phyloP scores from a whole-genome alignment of 169 alveolate species.

The Cryptosporidium tyzzeri region DNA sequence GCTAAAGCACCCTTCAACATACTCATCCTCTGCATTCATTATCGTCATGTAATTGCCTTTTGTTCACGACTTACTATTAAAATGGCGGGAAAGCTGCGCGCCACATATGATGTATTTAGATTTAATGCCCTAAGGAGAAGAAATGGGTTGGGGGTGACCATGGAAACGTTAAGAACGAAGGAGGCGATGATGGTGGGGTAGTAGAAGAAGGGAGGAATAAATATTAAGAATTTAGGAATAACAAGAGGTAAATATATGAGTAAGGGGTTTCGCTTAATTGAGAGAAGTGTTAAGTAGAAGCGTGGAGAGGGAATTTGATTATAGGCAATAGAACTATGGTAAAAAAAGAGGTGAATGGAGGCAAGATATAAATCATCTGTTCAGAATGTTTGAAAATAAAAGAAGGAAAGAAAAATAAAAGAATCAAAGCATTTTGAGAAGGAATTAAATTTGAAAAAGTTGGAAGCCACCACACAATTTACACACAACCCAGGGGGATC shows the following conservation, averaged over 20 bases:
- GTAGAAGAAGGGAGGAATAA: not conserved
- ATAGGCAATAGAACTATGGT: not conserved
- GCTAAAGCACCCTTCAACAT: conserved; percentile 23
- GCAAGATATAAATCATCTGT: no score
- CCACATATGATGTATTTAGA: not conserved
- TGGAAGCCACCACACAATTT: conserved; percentile 10
- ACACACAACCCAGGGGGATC: conserved; percentile 11
- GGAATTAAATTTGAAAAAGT: not conserved
- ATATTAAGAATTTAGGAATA: no score
- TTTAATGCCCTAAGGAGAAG: not conserved
- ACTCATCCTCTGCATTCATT: conserved; percentile 33
- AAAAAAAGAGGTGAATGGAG: not conserved
- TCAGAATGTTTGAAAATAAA: no score
- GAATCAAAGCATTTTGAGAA: not conserved
- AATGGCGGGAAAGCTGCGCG: not conserved
- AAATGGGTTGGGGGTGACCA: not conserved
- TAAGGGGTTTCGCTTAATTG: no score
- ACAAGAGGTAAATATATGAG: not conserved
- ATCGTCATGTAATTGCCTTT: not conserved
- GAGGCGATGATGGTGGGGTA: no score
- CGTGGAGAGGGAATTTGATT: not conserved
- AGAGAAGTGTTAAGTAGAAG: not conserved
- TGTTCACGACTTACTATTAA: not conserved
- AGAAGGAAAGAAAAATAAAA: not conserved
- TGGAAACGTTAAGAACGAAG: not conserved